Percentiles rank a stretch among this genome's conserved stretches.
These are phyloP conservation scores for Eucalyptus albens DNA, from an alignment of 345 rosid genomes.

Conservation along the genomic window DNA sequence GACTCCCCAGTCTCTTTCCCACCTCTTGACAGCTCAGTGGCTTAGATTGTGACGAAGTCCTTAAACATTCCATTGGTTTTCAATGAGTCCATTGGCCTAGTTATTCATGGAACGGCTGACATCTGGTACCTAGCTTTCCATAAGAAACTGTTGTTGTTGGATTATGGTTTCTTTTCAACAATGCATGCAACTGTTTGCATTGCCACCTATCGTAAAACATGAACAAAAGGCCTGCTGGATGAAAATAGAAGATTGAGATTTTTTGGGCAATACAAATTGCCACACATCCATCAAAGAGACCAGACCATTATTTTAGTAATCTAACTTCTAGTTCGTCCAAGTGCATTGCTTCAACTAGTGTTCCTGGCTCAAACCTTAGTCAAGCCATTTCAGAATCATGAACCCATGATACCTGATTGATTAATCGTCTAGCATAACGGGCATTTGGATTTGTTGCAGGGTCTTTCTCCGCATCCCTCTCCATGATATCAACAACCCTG, in stretches of 20 bases:
- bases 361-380: background rate
- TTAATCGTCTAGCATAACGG: slow-evolving; percentile 45
- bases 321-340: background rate
- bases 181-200: background rate
- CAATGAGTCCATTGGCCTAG: background rate
- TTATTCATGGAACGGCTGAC: background rate
- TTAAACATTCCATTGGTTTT: background rate
- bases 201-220: background rate
- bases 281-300: background rate
- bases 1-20: background rate
- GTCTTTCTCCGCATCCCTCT: slow-evolving; percentile 59
- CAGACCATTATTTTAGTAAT: background rate
- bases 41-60: background rate
- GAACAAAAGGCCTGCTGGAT: background rate
- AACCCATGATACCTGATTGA: slow-evolving; percentile 50
- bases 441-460: slow-evolving; percentile 48
- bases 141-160: background rate
- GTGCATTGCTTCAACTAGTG: background rate
- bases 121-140: background rate
- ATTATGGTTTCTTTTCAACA: background rate
- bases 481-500: slow-evolving; percentile 88
- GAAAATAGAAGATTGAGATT: background rate
- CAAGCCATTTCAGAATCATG: background rate
- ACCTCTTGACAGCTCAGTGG: background rate
- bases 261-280: background rate